A percentile compares a stretch with the other conserved stretches of the same genome.
Evolutionary conservation across 805 yeast genomes (phyloP).

Genomic region (Metahyphopichia silvanorum): DNA sequence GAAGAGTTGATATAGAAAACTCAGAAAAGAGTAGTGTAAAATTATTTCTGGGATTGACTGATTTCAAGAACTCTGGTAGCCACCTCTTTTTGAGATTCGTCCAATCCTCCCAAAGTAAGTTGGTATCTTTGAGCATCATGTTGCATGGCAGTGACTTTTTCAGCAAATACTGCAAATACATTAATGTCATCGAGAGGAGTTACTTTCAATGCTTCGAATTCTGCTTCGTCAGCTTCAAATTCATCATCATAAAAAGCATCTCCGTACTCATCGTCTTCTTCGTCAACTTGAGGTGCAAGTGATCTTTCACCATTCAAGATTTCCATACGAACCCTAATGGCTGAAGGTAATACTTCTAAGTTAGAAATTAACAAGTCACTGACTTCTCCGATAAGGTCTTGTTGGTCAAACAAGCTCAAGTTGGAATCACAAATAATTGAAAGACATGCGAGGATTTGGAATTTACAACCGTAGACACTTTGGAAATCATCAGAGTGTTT

Average conservation of each 20-base stretch:
- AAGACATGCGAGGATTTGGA: slow-evolving; percentile 47
- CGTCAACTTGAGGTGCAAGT: slow-evolving; percentile 12
- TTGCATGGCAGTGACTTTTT: slow-evolving; percentile 45
- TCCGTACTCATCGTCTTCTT: slow-evolving; percentile 29
- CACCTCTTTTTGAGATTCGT: slow-evolving; percentile 31
- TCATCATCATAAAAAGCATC: slow-evolving; percentile 28
- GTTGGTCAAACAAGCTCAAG: slow-evolving; percentile 23
- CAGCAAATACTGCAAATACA: slow-evolving; percentile 63
- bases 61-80: slow-evolving; percentile 26
- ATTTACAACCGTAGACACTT: slow-evolving; percentile 54
- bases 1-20: no score
- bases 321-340: slow-evolving; percentile 42
- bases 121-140: slow-evolving; percentile 48
- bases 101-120: slow-evolving; percentile 39
- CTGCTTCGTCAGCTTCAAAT: slow-evolving; percentile 62
- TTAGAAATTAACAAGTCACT: slow-evolving; percentile 39
- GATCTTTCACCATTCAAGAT: slow-evolving; percentile 14
- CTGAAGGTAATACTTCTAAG: slow-evolving; percentile 45
- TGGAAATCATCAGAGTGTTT: slow-evolving; percentile 43
- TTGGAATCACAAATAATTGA: slow-evolving; percentile 33
- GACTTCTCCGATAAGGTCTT: slow-evolving; percentile 34
- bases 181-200: slow-evolving; percentile 78
- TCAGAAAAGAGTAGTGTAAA: no score
- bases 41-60: no score
- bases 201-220: slow-evolving; percentile 77